phyloP scores from a whole-genome alignment of 768 basidiomycete species.

The Tephrocybe sp. region DNA sequence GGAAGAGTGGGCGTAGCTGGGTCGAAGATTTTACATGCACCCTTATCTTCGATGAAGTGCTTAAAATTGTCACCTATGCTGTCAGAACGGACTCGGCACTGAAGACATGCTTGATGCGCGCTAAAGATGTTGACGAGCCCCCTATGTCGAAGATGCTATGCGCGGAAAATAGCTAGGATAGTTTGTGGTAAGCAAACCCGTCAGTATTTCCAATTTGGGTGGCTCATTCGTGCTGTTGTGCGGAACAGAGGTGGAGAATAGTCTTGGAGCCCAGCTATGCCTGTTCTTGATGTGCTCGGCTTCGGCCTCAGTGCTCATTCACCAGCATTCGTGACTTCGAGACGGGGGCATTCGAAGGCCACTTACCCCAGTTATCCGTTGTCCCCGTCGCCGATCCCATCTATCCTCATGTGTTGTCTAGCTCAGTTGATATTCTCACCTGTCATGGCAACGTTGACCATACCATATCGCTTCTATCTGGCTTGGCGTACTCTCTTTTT shows the following conservation, averaged over 20 bases:
- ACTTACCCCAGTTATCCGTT: neutral
- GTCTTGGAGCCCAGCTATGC: neutral
- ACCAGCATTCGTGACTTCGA: conserved; percentile 2
- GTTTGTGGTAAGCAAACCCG: conserved; percentile 6
- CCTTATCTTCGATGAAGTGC: conserved; percentile 39
- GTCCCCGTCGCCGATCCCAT: neutral
- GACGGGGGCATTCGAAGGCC: conserved; percentile 3
- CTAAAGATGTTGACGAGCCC: conserved; percentile 31
- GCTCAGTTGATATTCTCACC: neutral
- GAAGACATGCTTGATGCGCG: conserved; percentile 45
- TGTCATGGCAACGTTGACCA: too few relatives aligned
- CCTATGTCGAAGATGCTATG: conserved; percentile 16
- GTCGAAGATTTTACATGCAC: conserved; percentile 44
- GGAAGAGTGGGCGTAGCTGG: conserved; percentile 38
- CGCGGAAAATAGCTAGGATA: neutral
- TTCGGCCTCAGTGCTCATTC: conserved; percentile 10
- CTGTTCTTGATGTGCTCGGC: conserved; percentile 5
- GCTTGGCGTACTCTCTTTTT: too few relatives aligned
- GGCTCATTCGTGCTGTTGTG: neutral
- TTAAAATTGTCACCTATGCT: conserved; percentile 39
- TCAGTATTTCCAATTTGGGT: neutral
- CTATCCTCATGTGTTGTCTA: neutral
- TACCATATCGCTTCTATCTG: too few relatives aligned
- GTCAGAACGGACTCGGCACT: conserved; percentile 36
- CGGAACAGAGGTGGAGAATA: conserved; percentile 2